Percentiles rank a stretch among this genome's conserved stretches.
Evolutionary conservation across 345 rosid genomes (phyloP).

Genomic region (Eucalyptus albens): DNA sequence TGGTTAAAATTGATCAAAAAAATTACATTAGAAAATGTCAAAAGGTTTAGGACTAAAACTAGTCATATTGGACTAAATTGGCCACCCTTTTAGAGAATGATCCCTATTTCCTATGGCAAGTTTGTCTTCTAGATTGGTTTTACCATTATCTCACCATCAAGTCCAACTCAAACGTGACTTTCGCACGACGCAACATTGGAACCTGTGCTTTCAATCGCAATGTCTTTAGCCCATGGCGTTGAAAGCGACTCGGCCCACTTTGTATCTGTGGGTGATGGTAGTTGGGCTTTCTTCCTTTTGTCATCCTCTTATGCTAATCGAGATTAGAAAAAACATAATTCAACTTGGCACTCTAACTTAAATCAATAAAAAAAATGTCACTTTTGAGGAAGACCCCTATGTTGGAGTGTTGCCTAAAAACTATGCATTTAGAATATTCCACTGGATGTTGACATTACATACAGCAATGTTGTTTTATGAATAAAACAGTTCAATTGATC

Average conservation of each 20-base stretch:
- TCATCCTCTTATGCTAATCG: background rate
- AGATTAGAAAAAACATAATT: background rate
- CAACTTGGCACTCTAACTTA: background rate
- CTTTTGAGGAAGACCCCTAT: background rate
- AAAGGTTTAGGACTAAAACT: background rate
- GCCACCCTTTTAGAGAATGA: background rate
- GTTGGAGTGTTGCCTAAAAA: background rate
- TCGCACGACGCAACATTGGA: background rate
- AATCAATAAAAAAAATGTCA: background rate
- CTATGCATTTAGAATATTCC: background rate
- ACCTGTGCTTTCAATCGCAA: background rate
- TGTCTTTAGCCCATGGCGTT: background rate
- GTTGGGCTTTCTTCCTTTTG: background rate
- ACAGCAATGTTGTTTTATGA: background rate
- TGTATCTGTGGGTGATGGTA: background rate
- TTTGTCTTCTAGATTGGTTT: background rate
- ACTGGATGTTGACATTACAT: background rate
- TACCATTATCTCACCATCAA: background rate
- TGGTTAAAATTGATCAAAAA: background rate
- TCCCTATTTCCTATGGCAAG: accelerated
- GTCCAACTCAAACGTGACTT: background rate
- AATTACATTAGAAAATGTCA: background rate
- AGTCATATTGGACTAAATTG: background rate
- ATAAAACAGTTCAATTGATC: background rate
- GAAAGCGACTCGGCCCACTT: background rate